phyloP scores from a whole-genome alignment of 2,329 filamentous ascomycete genomes.

The Helicocarpus griseus region DNA sequence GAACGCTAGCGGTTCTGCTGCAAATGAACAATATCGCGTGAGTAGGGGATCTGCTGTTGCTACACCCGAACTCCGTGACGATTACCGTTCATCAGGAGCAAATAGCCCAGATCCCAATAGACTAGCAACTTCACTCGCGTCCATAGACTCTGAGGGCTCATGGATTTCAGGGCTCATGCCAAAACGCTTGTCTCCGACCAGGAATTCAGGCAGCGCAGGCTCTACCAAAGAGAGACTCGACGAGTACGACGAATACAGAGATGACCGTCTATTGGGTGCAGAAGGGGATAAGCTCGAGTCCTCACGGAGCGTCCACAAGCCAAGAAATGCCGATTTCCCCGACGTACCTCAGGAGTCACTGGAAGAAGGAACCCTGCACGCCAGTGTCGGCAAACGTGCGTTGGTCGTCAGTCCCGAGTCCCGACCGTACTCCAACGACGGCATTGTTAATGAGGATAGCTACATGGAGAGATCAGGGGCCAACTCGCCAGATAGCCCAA shows the following conservation, averaged over 20 bases:
- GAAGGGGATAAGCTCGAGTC: slow-evolving; percentile 29
- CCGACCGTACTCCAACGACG: slow-evolving; percentile 52
- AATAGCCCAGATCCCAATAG: slow-evolving; percentile 42
- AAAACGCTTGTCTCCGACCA: slow-evolving; percentile 36
- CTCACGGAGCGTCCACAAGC: slow-evolving; percentile 13
- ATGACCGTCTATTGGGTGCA: slow-evolving; percentile 36
- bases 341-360: neutral
- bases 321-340: no score
- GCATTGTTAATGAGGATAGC: no score
- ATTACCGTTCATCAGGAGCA: slow-evolving; percentile 26
- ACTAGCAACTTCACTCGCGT: slow-evolving; percentile 77
- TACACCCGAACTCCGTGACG: slow-evolving; percentile 22
- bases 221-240: slow-evolving; percentile 37
- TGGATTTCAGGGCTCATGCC: slow-evolving; percentile 76
- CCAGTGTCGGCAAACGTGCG: slow-evolving; percentile 46
- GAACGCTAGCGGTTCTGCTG: slow-evolving; percentile 2
- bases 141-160: slow-evolving; percentile 88
- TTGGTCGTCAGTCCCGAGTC: slow-evolving; percentile 53
- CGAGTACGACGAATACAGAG: slow-evolving; percentile 41
- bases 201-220: slow-evolving; percentile 32
- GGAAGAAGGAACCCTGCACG: slow-evolving; percentile 40
- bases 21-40: slow-evolving; percentile 4
- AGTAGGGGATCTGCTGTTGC: slow-evolving; percentile 9
- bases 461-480: slow-evolving; percentile 16
- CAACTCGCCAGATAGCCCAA: slow-evolving; percentile 24